phyloP scores from a whole-genome alignment of 2,329 filamentous ascomycete species.

The Cercospora nicotianae region DNA sequence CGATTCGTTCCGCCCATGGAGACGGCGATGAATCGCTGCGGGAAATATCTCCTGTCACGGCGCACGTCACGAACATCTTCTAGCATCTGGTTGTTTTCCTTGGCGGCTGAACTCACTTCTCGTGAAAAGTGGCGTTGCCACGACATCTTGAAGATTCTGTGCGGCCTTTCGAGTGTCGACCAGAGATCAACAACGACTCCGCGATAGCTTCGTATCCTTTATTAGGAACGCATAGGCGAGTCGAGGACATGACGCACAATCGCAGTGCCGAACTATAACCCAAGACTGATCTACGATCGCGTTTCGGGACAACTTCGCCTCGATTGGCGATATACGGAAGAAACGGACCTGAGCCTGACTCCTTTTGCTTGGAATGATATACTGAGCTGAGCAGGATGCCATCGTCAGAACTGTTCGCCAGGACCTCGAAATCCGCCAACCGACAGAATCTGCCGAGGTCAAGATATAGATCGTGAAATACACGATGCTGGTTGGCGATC shows the following conservation, averaged over 20 bases:
- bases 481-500: slow-evolving; percentile 1
- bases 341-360: neutral
- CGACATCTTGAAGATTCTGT: neutral
- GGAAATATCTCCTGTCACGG: neutral
- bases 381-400: neutral
- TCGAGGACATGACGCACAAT: neutral
- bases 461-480: neutral
- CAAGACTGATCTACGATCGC: slow-evolving; percentile 3
- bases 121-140: neutral
- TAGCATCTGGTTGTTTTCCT: neutral
- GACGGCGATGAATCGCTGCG: neutral
- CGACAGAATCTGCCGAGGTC: neutral
- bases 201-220: neutral
- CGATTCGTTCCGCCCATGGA: neutral
- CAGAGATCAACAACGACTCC: neutral
- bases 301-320: slow-evolving; percentile 1
- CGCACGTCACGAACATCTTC: neutral
- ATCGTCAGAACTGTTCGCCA: neutral
- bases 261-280: neutral
- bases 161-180: neutral
- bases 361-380: neutral
- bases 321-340: neutral
- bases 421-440: neutral
- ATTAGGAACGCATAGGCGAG: neutral
- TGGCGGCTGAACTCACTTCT: neutral